phyloP scores from a whole-genome alignment of 1,139 yeast genomes.

The Meyerozyma guilliermondii region DNA sequence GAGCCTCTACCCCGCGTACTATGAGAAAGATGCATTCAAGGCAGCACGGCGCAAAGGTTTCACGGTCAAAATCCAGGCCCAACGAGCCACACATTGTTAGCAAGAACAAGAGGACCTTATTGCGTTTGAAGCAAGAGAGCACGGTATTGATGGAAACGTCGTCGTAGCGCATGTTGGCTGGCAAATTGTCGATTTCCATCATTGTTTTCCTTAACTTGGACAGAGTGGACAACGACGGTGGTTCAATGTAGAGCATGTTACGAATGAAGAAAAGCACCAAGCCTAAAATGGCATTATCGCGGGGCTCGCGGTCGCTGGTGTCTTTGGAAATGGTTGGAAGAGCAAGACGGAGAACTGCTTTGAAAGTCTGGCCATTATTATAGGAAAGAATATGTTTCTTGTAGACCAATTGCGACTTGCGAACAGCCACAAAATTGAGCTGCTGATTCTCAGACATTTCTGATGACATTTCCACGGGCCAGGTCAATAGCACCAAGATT shows the following conservation, averaged over 20 bases:
- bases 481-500: conserved; percentile 75
- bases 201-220: conserved; percentile 24
- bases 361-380: conserved; percentile 57
- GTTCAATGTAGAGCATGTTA: conserved; percentile 72
- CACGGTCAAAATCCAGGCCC: conserved; percentile 57
- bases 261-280: conserved; percentile 71
- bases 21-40: conserved; percentile 68
- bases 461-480: conserved; percentile 58
- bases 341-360: conserved; percentile 67
- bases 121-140: conserved; percentile 52
- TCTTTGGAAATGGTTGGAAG: conserved; percentile 58
- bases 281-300: conserved; percentile 71
- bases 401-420: conserved; percentile 63
- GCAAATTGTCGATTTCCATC: conserved; percentile 39
- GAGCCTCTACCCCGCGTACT: conserved; percentile 44
- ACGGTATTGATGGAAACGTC: conserved; percentile 67
- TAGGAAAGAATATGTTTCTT: conserved; percentile 62
- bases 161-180: conserved; percentile 49
- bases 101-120: conserved; percentile 68
- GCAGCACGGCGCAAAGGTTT: conserved; percentile 55
- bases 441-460: conserved; percentile 56
- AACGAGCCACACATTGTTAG: conserved; percentile 64
- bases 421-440: conserved; percentile 52
- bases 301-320: conserved; percentile 53
- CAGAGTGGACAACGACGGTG: conserved; percentile 50